These are phyloP conservation scores for Tuber umbilicatum DNA, from an alignment of 495 filamentous ascomycete genomes.

Conservation along the genomic window DNA sequence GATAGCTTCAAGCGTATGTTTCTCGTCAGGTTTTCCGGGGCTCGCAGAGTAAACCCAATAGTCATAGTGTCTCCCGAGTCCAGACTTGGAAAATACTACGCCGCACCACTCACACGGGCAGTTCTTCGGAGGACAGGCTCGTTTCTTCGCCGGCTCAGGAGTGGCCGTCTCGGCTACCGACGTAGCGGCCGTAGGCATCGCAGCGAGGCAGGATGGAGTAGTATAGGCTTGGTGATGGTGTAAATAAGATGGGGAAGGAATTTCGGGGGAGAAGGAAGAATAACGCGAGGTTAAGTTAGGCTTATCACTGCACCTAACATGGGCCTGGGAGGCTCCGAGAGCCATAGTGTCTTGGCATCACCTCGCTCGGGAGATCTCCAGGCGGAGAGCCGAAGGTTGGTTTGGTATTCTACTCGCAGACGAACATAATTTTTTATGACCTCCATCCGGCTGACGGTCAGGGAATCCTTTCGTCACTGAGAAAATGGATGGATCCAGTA, in stretches of 20 bases:
- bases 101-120: slow-evolving; percentile 34
- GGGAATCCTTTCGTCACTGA: not conserved
- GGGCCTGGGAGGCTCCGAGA: not conserved
- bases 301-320: not conserved
- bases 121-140: slow-evolving; percentile 45
- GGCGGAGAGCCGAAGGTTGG: not conserved
- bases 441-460: not conserved
- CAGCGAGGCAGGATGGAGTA: not conserved
- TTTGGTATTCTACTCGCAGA: not conserved
- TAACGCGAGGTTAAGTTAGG: slow-evolving; percentile 1
- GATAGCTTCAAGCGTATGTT: slow-evolving; percentile 25
- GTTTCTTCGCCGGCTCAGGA: not conserved
- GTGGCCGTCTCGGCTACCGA: not conserved
- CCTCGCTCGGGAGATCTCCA: not conserved
- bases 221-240: not conserved
- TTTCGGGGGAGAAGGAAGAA: not conserved
- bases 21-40: slow-evolving; percentile 27
- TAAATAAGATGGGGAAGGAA: not conserved
- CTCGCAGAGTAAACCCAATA: slow-evolving; percentile 31
- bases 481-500: not conserved
- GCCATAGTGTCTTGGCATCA: not conserved
- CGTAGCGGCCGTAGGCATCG: not conserved
- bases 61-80: slow-evolving; percentile 30
- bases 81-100: slow-evolving; percentile 28
- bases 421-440: not conserved